Conservation (phyloP, 495 filamentous ascomycete species). For the Podospora bellae-mahoneyi region DNA sequence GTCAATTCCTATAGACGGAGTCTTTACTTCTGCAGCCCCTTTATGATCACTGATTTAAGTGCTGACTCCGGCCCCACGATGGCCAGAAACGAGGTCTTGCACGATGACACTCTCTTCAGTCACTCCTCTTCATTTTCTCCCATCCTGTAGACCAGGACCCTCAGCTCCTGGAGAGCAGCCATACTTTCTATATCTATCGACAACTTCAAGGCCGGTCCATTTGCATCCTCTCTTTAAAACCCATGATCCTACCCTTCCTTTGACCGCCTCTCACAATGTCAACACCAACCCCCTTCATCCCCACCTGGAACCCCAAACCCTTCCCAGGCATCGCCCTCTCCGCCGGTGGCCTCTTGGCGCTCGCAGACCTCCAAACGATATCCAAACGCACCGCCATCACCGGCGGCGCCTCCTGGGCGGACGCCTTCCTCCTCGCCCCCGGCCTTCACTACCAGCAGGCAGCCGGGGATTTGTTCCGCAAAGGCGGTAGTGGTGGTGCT, state of each 20-base stretch:
- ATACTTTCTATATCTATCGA: neutral
- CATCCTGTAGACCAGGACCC: neutral
- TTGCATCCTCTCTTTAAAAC: neutral
- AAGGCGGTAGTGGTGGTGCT: constrained; percentile 15
- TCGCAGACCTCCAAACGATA: constrained; percentile 56
- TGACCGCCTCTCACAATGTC: neutral
- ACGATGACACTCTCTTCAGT: neutral
- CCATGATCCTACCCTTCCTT: too few relatives aligned
- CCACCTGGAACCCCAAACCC: constrained; percentile 34
- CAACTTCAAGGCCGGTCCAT: neutral
- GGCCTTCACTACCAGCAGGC: constrained; percentile 59
- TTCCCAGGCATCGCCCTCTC: constrained; percentile 43
- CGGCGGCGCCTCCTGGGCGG: constrained; percentile 50
- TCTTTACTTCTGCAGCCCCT: neutral
- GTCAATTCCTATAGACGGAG: neutral
- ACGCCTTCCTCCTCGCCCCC: constrained; percentile 55
- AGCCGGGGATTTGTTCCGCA: constrained; percentile 43
- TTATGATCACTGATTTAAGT: neutral
- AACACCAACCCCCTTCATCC: constrained; percentile 23
- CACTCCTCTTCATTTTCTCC: neutral
- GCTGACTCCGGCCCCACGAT: neutral
- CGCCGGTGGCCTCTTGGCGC: constrained; percentile 50
- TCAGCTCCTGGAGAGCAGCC: neutral
- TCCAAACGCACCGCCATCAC: constrained; percentile 53
- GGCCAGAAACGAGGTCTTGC: neutral